Conservation (phyloP, 257 asterid species). For the Solanum chilense region DNA sequence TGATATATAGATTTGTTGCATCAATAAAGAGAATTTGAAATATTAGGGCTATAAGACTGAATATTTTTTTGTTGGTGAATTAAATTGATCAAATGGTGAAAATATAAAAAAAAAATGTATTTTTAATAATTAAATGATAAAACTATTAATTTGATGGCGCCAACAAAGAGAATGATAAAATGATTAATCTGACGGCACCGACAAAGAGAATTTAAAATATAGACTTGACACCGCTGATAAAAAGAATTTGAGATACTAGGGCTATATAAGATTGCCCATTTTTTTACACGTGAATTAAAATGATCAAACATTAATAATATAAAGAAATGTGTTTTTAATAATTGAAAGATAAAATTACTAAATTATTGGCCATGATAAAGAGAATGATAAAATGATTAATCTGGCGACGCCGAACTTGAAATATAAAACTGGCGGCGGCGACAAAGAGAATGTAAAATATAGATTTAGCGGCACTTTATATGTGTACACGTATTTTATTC, state of each 20-base stretch:
- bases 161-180: no score
- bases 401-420: no score
- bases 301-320: not conserved
- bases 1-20: no score
- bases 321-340: not conserved
- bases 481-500: no score
- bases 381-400: not conserved
- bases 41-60: not conserved
- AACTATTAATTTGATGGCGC: no score
- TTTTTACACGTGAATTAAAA: not conserved
- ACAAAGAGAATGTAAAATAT: not conserved
- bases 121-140: no score
- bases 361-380: not conserved
- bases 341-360: not conserved
- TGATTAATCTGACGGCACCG: rapidly evolving
- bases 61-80: no score
- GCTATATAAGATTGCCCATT: not conserved
- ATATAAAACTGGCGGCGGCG: rapidly evolving
- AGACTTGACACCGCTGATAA: not conserved
- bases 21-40: no score
- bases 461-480: not conserved
- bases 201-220: no score
- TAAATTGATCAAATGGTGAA: no score
- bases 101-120: no score
- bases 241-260: no score